Conservation (phyloP, 139 green algal genomes). For the Micromonas commoda region DNA sequence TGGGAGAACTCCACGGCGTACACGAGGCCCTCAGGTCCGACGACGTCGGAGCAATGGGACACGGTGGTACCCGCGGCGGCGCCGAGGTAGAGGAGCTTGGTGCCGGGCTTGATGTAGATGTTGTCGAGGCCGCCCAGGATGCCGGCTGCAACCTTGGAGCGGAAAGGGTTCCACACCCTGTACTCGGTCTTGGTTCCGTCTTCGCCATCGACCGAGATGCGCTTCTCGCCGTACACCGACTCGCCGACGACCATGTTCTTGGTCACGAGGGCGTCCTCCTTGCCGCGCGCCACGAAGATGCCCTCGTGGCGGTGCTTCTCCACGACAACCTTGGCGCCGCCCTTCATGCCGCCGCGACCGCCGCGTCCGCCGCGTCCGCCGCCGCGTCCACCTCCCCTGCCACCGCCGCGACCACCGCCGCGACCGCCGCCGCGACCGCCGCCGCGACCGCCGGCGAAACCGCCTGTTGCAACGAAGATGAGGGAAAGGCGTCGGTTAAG, state of each 20-base stretch:
- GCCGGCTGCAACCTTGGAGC: constrained; percentile 94
- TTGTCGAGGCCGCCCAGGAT: constrained; percentile 97
- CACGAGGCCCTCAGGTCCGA: constrained; percentile 87
- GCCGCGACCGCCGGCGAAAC: constrained; percentile 14
- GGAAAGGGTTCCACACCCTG: constrained; percentile 99
- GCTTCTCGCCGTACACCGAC: constrained; percentile 97
- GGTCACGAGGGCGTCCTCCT: constrained; percentile 94
- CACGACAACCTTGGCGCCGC: constrained; percentile 59
- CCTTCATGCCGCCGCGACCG: constrained; percentile 75
- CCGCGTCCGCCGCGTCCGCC: constrained; percentile 32
- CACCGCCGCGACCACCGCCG: constrained; percentile 1
- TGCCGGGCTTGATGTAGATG: constrained; percentile 93
- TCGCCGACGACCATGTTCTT: constrained; percentile 93
- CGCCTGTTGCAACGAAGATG: no score
- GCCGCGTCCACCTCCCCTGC: constrained; percentile 23
- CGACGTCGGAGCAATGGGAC: constrained; percentile 79
- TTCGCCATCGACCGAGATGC: constrained; percentile 79
- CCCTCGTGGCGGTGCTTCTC: constrained; percentile 92
- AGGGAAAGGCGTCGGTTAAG: no score
- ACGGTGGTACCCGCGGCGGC: constrained; percentile 87
- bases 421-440: constrained; percentile 18
- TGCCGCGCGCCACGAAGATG: constrained; percentile 96
- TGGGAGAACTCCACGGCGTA: constrained; percentile 99
- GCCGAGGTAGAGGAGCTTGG: constrained; percentile 91
- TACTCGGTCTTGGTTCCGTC: constrained; percentile 92